These are phyloP conservation scores for Globisporangium paddicum DNA, from an alignment of 352 stramenopile species.

Conservation along the genomic window DNA sequence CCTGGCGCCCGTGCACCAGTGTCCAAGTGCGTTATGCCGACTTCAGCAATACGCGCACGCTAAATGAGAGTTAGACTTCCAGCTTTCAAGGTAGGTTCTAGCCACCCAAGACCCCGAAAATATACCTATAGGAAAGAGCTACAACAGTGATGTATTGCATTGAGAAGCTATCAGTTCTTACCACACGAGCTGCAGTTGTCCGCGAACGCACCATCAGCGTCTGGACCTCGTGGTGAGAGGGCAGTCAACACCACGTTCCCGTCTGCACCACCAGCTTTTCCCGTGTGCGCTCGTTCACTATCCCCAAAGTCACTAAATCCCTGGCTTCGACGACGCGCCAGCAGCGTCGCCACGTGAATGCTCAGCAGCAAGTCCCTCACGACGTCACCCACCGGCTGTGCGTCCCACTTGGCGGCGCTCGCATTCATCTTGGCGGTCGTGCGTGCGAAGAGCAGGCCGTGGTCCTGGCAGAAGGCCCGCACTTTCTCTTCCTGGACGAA, in stretches of 20 bases:
- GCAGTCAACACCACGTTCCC: constrained; percentile 11
- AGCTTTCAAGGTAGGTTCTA: not conserved
- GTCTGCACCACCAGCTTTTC: not conserved
- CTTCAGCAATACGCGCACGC: constrained; percentile 16
- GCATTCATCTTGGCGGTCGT: constrained; percentile 64
- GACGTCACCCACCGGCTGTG: constrained; percentile 38
- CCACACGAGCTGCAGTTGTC: constrained; percentile 13
- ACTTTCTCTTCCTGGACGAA: constrained; percentile 48
- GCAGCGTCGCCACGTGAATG: constrained; percentile 46
- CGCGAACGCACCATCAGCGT: not conserved
- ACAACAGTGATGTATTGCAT: too few species aligned
- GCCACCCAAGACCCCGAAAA: too few species aligned
- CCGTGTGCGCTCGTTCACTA: not conserved
- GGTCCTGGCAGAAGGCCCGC: constrained; percentile 42
- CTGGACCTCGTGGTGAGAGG: not conserved
- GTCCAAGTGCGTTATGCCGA: constrained; percentile 24
- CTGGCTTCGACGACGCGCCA: constrained; percentile 20
- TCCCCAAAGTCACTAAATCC: not conserved
- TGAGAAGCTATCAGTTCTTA: constrained; percentile 16
- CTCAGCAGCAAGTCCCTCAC: constrained; percentile 52
- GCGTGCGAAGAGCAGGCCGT: constrained; percentile 59
- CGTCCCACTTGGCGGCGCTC: constrained; percentile 54
- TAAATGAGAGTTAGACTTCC: not conserved
- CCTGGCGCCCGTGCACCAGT: constrained; percentile 33
- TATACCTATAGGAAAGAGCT: too few species aligned